Conservation (phyloP, 768 basidiomycete species). For the Lactarius vividus region DNA sequence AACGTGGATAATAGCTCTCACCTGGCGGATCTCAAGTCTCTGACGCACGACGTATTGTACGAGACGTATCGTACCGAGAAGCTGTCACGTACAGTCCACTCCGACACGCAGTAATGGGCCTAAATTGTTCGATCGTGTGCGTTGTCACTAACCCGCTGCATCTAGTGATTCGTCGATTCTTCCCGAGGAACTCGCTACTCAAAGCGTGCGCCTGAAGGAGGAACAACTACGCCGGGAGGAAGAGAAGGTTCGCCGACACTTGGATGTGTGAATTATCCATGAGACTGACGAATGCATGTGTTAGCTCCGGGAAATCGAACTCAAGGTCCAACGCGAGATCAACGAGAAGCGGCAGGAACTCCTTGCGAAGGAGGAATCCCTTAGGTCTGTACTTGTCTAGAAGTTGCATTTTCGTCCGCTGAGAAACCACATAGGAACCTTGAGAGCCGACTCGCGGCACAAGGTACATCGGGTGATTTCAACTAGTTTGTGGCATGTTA, state of each 20-base stretch:
- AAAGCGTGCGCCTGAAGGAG: slow-evolving; percentile 97
- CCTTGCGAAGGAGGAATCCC: slow-evolving; percentile 93
- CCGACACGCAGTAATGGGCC: slow-evolving; percentile 64
- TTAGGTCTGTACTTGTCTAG: slow-evolving; percentile 52
- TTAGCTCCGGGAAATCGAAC: slow-evolving; percentile 93
- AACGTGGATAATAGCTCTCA: slow-evolving; percentile 65
- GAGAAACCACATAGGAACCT: slow-evolving; percentile 56
- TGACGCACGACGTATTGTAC: slow-evolving; percentile 92
- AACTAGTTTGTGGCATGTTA: slow-evolving; percentile 42
- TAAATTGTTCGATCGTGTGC: slow-evolving; percentile 1
- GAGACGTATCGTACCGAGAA: slow-evolving; percentile 99
- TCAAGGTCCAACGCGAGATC: slow-evolving; percentile 97
- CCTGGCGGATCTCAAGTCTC: slow-evolving; percentile 88
- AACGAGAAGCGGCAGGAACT: slow-evolving; percentile 96
- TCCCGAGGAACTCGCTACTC: slow-evolving; percentile 95
- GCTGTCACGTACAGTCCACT: slow-evolving; percentile 82
- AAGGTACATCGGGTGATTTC: slow-evolving; percentile 81
- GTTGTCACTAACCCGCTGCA: slow-evolving; percentile 28
- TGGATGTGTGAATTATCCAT: slow-evolving; percentile 8
- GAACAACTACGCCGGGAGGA: slow-evolving; percentile 97
- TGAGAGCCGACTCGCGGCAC: slow-evolving; percentile 87
- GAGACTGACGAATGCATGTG: slow-evolving; percentile 6
- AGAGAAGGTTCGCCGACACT: slow-evolving; percentile 64
- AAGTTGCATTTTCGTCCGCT: neutral
- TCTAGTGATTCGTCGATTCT: slow-evolving; percentile 82